Conservation (phyloP, 2,329 filamentous ascomycete genomes). For the Akanthomyces dipterigenus region DNA sequence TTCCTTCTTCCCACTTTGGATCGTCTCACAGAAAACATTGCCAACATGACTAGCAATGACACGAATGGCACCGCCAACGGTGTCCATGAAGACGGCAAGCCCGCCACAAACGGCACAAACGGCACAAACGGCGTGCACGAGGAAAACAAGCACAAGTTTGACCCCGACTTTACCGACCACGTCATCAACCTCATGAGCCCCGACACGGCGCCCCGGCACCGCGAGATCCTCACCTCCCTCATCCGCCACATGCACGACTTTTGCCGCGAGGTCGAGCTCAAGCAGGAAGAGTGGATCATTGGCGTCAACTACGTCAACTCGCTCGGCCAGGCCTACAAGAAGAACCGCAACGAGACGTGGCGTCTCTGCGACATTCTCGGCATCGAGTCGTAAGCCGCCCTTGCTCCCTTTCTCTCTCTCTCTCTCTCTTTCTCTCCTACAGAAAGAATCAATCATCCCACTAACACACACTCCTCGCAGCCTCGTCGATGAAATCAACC, state of each 20-base stretch:
- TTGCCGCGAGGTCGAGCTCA: constrained; percentile 69
- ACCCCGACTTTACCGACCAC: constrained; percentile 69
- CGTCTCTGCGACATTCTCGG: constrained; percentile 68
- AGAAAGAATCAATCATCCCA: too few species aligned
- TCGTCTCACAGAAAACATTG: not conserved
- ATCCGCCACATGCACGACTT: constrained; percentile 74
- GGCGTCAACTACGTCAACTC: constrained; percentile 71
- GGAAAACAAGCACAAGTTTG: constrained; percentile 42
- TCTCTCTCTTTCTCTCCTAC: not conserved
- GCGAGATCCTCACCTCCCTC: constrained; percentile 55
- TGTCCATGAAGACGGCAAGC: not conserved
- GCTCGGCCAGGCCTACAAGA: constrained; percentile 61
- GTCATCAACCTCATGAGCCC: constrained; percentile 69
- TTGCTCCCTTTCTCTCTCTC: constrained; percentile 1
- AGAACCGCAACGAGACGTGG: constrained; percentile 67
- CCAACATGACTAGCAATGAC: not conserved
- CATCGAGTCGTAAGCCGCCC: constrained; percentile 55
- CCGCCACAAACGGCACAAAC: constrained; percentile 15
- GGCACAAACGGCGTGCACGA: constrained; percentile 22
- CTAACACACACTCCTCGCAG: constrained; percentile 25
- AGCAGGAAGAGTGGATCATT: constrained; percentile 68
- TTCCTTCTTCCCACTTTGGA: not conserved
- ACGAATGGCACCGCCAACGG: not conserved
- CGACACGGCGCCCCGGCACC: constrained; percentile 57
- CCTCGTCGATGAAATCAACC: constrained; percentile 58